Percentiles rank a stretch among this genome's conserved stretches.
These are phyloP conservation scores for Spathaspora arborariae DNA, from an alignment of 805 yeast genomes.

Conservation along the genomic window DNA sequence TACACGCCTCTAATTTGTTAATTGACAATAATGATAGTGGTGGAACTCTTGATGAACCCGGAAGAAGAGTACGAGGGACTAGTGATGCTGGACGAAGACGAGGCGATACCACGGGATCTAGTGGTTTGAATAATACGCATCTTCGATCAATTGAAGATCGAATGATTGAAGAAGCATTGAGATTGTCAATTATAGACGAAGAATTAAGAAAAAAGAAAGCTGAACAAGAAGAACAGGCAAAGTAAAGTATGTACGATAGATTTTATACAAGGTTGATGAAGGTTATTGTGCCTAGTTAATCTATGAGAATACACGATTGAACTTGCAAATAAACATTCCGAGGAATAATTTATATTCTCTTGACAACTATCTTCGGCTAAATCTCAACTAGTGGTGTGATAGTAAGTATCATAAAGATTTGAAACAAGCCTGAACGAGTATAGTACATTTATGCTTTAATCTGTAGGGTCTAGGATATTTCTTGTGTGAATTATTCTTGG, in stretches of 20 bases:
- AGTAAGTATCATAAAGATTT: no score
- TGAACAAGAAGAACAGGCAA: conserved; percentile 14
- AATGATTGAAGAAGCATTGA: conserved; percentile 82
- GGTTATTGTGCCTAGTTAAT: not conserved
- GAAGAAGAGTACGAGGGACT: conserved; percentile 9
- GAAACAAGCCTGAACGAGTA: no score
- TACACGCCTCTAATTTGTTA: conserved; percentile 81
- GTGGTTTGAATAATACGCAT: not conserved
- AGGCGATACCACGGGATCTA: conserved; percentile 1
- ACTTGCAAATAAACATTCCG: no score
- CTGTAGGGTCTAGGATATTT: no score
- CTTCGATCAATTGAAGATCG: conserved; percentile 47
- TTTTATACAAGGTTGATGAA: not conserved
- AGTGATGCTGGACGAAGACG: conserved; percentile 3
- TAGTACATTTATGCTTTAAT: no score
- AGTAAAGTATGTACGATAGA: not conserved
- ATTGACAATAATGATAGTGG: conserved; percentile 21
- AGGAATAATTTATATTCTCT: no score
- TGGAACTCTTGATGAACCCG: conserved; percentile 23
- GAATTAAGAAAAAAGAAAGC: conserved; percentile 44
- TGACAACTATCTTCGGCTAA: no score
- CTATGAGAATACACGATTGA: no score
- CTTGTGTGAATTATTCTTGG: no score
- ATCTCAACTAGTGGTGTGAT: no score
- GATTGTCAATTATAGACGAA: conserved; percentile 69